Evolutionary conservation across 345 rosid genomes (phyloP), one percentile per base, ranked within the genome.

Genomic region (Eucalyptus pumila): DNA sequence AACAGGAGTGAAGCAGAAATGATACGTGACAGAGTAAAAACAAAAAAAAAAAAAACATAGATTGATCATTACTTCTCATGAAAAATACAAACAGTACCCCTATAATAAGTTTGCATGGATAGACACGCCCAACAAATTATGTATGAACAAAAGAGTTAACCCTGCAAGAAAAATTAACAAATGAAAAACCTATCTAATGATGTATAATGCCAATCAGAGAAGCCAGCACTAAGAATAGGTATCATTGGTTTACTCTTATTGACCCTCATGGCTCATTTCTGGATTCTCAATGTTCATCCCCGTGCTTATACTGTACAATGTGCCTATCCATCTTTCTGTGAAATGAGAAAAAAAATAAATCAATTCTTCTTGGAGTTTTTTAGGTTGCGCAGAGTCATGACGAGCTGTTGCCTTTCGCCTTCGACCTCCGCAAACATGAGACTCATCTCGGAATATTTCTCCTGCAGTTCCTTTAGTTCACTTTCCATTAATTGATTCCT

Each of bases 321-420:
- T 93, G 69, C 92, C 83, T 67, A 85, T 89, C 90, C 89, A 60
- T 88, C 87, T 45, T 62, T 56, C 67, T 67, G 93, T 88, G 90
- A 91, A 89, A 60, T 58, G 93, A 87, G 89, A 32, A 81, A 87
- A 80, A 87, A 76, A 89, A 87, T 14, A 37, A 62, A 87, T 48
- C 76, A 85, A 85, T 91, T 92, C 91, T 92, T 94, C 94, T 87
- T 95, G 49, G 94, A 87, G 86, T 97, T 98, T 94, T 94, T 95
- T 58, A 95, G 93, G 92, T 94, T 94, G 83, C 99, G 94, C 37
- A 96, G 90, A 1, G 97, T 94, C 99, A 98, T 98, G 69, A 95
- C 97, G 86, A 98, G 99, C 92, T 95, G 92, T 89, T 98, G 99
- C 91, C 99, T 95, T 93, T 98, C 99, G 56, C 99, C 98, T 95